Percentiles rank a stretch among this genome's conserved stretches.
phyloP scores from a whole-genome alignment of 2,329 filamentous ascomycete genomes.

The Westerdykella ornata region DNA sequence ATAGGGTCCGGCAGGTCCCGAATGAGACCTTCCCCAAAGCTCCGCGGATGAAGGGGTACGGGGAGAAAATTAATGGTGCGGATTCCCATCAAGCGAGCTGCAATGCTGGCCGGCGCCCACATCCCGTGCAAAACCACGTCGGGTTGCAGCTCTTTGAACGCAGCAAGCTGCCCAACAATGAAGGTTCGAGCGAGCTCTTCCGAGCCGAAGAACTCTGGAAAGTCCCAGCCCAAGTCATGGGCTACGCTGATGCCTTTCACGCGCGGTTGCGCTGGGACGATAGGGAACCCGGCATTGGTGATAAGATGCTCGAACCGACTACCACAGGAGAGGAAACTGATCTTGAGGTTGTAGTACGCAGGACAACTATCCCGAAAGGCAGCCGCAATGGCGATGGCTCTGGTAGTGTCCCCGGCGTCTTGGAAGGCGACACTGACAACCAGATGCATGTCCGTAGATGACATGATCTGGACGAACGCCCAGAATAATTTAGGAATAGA shows the following conservation, averaged over 20 bases:
- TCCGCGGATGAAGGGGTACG: conserved; percentile 23
- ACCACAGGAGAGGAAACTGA: conserved; percentile 28
- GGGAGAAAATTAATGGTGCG: conserved; percentile 31
- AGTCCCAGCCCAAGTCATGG: conserved; percentile 31
- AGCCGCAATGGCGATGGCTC: conserved; percentile 25
- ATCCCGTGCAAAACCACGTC: conserved; percentile 33
- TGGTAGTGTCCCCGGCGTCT: conserved; percentile 29
- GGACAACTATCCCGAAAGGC: conserved; percentile 28
- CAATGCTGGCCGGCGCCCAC: conserved; percentile 30
- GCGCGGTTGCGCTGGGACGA: conserved; percentile 26
- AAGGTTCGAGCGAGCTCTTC: conserved; percentile 26
- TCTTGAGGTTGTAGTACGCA: conserved; percentile 18
- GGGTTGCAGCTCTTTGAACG: conserved; percentile 23
- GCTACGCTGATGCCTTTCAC: conserved; percentile 28
- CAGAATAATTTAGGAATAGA: not conserved
- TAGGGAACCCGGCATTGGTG: conserved; percentile 26
- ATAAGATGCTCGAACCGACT: conserved; percentile 28
- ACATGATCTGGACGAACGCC: conserved; percentile 6
- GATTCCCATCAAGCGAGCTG: conserved; percentile 26
- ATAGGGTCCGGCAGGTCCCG: conserved; percentile 30
- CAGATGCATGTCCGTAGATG: conserved; percentile 15
- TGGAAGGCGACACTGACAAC: conserved; percentile 31
- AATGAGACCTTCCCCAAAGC: conserved; percentile 26
- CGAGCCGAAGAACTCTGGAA: conserved; percentile 31
- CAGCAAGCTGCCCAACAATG: conserved; percentile 27